Base-by-base conservation (phyloP, 495 filamentous ascomycete genomes). In the Lepraria neglecta region DNA sequence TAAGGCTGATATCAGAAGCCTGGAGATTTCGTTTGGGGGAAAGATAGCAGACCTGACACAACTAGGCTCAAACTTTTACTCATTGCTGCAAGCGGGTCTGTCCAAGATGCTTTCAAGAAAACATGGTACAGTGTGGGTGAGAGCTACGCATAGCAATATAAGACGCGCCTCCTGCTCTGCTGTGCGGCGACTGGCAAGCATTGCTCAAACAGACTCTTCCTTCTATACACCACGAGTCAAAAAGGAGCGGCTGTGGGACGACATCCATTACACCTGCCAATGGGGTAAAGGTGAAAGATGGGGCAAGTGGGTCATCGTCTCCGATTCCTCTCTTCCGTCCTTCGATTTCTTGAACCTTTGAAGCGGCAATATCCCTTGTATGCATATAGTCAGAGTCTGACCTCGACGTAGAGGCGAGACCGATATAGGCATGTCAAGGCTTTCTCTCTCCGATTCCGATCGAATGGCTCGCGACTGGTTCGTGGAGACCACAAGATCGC, bases 401-500 rank as follows among this genome's bases (percentile, higher is more conserved):
- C 30, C 19, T 52, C 19, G 27, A 6, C 19, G 19, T 59, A 86
- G 83, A 54, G 76, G 71, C 28, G 65, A 76, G 47, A 85, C 78
- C 47, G 83, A 88, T 56, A 84, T 80, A 24, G 85, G 85, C 53
- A 87, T 87, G 84, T 80, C 78, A 58, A 82, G 77, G 24, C 82
- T 91, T 4, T 76, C 89, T 19, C 73, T 92, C 28, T 84, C 84
- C 35, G 80, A 89, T 67, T 76, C 83, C 24, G 89, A 91, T 71
- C 88, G 86, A 66, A 68, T 79, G 64, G 87, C 80, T 21, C 82
- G 88, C 40, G 82, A 89, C 64, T 92, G 88, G 88, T 90, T 92
- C 63, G 80, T 87, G 10, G 69, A 84, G 33, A 85, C 84, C 12
- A 86, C 84, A 15, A 73, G 78, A 67, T 73, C 73, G 3, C 71